Percentiles rank a stretch among this genome's conserved stretches.
Conservation (phyloP, 2,329 filamentous ascomycete genomes). For the Phyllosticta ampelicida region DNA sequence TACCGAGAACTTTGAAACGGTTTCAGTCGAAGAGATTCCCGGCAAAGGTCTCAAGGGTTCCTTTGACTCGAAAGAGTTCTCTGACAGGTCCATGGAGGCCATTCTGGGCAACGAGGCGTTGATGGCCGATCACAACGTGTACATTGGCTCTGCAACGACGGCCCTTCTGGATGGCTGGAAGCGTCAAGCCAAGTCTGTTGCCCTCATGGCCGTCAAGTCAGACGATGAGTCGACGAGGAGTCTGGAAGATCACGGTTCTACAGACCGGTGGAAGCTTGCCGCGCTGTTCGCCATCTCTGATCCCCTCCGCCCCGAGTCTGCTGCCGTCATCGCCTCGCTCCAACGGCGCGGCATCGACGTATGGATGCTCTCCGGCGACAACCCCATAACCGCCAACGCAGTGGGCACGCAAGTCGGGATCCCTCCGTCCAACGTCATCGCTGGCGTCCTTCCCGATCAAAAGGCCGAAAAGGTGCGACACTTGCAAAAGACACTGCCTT, state of each 20-base stretch:
- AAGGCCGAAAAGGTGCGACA: constrained; percentile 62
- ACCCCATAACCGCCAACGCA: constrained; percentile 68
- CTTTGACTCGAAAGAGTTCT: constrained; percentile 27
- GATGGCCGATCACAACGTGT: constrained; percentile 38
- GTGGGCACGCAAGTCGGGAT: constrained; percentile 72
- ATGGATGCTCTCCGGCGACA: constrained; percentile 92
- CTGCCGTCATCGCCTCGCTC: constrained; percentile 53
- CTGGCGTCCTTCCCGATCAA: constrained; percentile 73
- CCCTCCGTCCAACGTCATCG: constrained; percentile 61
- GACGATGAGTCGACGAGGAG: neutral
- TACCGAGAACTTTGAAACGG: constrained; percentile 14
- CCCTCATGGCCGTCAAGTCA: constrained; percentile 24
- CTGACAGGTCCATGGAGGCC: constrained; percentile 31
- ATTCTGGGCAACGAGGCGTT: constrained; percentile 64
- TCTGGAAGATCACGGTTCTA: neutral
- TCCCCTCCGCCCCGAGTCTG: constrained; percentile 64
- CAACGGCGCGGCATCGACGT: constrained; percentile 57
- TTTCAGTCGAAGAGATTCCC: constrained; percentile 52
- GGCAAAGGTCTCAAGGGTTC: constrained; percentile 59
- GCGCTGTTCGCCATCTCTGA: constrained; percentile 70
- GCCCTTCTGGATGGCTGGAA: constrained; percentile 30
- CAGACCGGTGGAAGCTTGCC: constrained; percentile 35
- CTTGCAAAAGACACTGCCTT: constrained; percentile 27
- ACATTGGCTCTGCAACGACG: constrained; percentile 16
- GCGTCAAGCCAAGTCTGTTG: constrained; percentile 31